phyloP scores from a whole-genome alignment of 108 stramenopile species.

The Nitzschia sp. region DNA sequence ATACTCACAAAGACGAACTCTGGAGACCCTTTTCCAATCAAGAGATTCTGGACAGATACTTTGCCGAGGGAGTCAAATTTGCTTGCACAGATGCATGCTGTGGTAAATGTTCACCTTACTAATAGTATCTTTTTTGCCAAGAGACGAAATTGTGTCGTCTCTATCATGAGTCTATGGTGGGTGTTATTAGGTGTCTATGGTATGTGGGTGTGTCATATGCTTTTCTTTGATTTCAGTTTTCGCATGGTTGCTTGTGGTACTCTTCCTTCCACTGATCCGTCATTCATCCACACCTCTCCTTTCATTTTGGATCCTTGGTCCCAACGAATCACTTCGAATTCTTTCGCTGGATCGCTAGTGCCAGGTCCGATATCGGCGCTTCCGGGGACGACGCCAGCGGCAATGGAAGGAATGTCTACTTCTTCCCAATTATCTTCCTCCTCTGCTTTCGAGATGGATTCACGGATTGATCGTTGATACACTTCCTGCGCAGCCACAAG shows the following conservation, averaged over 20 bases:
- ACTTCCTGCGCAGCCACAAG: slow-evolving; percentile 60
- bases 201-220: background rate
- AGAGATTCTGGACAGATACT: slow-evolving; percentile 32
- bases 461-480: slow-evolving; percentile 75
- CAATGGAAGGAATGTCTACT: slow-evolving; percentile 8
- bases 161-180: background rate
- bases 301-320: slow-evolving; percentile 37
- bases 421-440: slow-evolving; percentile 25
- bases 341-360: slow-evolving; percentile 33
- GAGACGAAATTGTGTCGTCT: background rate
- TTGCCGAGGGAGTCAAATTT: slow-evolving; percentile 19
- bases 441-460: slow-evolving; percentile 46
- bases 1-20: background rate
- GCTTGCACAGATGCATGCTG: slow-evolving; percentile 31
- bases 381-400: slow-evolving; percentile 1
- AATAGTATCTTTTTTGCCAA: background rate
- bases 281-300: slow-evolving; percentile 83
- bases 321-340: slow-evolving; percentile 78
- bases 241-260: slow-evolving; percentile 53
- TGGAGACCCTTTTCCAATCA: slow-evolving; percentile 21
- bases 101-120: slow-evolving; percentile 18
- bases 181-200: background rate
- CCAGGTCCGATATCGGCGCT: slow-evolving; percentile 8
- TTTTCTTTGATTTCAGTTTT: slow-evolving; percentile 24
- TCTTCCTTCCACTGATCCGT: slow-evolving; percentile 74